Evolutionary conservation across 2,329 filamentous ascomycete species (phyloP).

Genomic region (Pyrenophora seminiperda): DNA sequence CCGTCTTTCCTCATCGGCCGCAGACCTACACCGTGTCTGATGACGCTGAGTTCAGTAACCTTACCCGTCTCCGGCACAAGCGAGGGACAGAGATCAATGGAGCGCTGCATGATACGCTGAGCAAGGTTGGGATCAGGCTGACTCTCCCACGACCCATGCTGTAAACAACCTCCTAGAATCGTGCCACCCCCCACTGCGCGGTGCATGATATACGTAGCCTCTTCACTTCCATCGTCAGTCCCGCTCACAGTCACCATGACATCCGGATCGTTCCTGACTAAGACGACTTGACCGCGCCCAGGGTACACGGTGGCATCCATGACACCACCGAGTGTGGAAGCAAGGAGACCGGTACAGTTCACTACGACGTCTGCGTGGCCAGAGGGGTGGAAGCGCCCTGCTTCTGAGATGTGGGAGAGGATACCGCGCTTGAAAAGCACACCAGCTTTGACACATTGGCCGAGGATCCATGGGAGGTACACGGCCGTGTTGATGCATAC

Average conservation of each 20-base stretch:
- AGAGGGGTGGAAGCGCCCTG: slow-evolving; percentile 64
- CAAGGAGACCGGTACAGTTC: slow-evolving; percentile 83
- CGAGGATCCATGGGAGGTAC: slow-evolving; percentile 84
- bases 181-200: slow-evolving; percentile 77
- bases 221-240: slow-evolving; percentile 73
- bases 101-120: slow-evolving; percentile 81
- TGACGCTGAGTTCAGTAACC: slow-evolving; percentile 73
- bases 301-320: slow-evolving; percentile 75
- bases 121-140: slow-evolving; percentile 81
- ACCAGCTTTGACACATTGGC: slow-evolving; percentile 76
- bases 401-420: slow-evolving; percentile 72
- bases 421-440: slow-evolving; percentile 60
- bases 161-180: slow-evolving; percentile 83
- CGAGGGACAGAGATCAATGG: slow-evolving; percentile 66
- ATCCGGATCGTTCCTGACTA: slow-evolving; percentile 78
- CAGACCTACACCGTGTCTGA: slow-evolving; percentile 82
- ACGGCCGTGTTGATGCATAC: slow-evolving; percentile 90
- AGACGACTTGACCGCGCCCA: slow-evolving; percentile 78
- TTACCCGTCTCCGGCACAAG: slow-evolving; percentile 63
- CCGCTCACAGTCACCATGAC: slow-evolving; percentile 73
- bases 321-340: slow-evolving; percentile 79
- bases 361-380: slow-evolving; percentile 70
- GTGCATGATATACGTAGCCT: slow-evolving; percentile 81
- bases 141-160: slow-evolving; percentile 78
- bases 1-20: slow-evolving; percentile 76